Evolutionary conservation across 2,329 filamentous ascomycete genomes (phyloP).

Genomic region (Tolypocladium tropicale): DNA sequence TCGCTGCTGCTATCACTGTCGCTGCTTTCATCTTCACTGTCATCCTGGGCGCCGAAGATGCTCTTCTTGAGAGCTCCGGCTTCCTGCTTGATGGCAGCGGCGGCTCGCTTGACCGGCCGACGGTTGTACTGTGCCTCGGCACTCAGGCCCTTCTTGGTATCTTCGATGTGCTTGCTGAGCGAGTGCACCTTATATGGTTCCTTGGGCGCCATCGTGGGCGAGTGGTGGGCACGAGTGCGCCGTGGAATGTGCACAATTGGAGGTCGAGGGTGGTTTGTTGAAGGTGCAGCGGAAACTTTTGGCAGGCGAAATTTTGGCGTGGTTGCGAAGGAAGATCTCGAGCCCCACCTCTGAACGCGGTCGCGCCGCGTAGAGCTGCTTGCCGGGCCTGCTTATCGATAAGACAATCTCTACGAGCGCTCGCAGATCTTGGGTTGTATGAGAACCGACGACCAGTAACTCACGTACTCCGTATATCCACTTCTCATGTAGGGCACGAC

Average conservation of each 20-base stretch:
- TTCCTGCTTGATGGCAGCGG: conserved; percentile 20
- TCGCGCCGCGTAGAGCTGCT: background rate
- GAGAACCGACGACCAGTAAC: too few relatives aligned
- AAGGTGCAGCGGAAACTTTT: conserved; percentile 4
- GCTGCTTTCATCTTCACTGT: conserved; percentile 19
- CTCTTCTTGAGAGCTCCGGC: conserved; percentile 10
- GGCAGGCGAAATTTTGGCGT: conserved; percentile 6
- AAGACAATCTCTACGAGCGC: background rate
- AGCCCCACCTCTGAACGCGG: conserved; percentile 3
- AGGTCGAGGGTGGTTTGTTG: conserved; percentile 4
- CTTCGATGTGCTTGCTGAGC: conserved; percentile 25
- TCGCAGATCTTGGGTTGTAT: background rate
- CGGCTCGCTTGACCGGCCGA: conserved; percentile 12
- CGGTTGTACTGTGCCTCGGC: conserved; percentile 22
- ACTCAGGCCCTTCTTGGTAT: conserved; percentile 24
- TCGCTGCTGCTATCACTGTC: conserved; percentile 23
- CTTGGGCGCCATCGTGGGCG: conserved; percentile 24
- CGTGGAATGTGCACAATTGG: conserved; percentile 12
- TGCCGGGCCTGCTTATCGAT: background rate
- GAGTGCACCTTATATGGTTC: conserved; percentile 25
- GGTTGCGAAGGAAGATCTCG: background rate
- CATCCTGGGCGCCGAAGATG: conserved; percentile 19
- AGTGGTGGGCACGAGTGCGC: conserved; percentile 5
- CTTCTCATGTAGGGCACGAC: background rate
- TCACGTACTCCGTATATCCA: background rate